Conservation (phyloP, 768 basidiomycete genomes). For the Podaxis pistillaris region DNA sequence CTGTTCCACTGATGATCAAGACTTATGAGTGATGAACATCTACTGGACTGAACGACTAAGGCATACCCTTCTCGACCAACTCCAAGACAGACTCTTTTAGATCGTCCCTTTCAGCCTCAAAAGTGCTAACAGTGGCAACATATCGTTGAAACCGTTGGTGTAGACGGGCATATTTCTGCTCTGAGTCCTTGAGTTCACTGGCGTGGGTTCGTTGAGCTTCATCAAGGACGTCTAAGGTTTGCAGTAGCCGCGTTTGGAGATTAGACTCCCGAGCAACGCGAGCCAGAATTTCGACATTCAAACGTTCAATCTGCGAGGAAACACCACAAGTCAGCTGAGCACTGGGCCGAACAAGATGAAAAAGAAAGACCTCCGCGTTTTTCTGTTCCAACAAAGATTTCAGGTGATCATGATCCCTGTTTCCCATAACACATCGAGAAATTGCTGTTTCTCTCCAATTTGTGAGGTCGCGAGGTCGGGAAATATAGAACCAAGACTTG, state of each 20-base stretch:
- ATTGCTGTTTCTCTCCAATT: not conserved
- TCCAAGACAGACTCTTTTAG: slow-evolving; percentile 50
- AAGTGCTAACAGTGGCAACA: slow-evolving; percentile 26
- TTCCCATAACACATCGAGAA: not conserved
- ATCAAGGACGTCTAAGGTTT: slow-evolving; percentile 52
- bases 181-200: slow-evolving; percentile 35
- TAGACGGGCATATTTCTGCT: slow-evolving; percentile 31
- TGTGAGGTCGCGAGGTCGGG: not conserved
- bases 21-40: not conserved
- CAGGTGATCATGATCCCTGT: not conserved
- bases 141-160: slow-evolving; percentile 37
- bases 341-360: not conserved
- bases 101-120: slow-evolving; percentile 51
- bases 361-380: not conserved
- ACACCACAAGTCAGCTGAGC: not conserved
- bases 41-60: not conserved
- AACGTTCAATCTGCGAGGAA: slow-evolving; percentile 6
- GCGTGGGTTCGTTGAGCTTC: slow-evolving; percentile 36
- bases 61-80: slow-evolving; percentile 60
- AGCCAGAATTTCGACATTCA: slow-evolving; percentile 15
- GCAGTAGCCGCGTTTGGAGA: slow-evolving; percentile 43
- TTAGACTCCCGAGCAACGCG: slow-evolving; percentile 38
- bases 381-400: not conserved
- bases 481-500: not conserved
- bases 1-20: slow-evolving; percentile 5